A percentile compares a stretch with the other conserved stretches of the same genome.
phyloP scores from a whole-genome alignment of 2,329 filamentous ascomycete genomes.

The Diaporthe nobilis region DNA sequence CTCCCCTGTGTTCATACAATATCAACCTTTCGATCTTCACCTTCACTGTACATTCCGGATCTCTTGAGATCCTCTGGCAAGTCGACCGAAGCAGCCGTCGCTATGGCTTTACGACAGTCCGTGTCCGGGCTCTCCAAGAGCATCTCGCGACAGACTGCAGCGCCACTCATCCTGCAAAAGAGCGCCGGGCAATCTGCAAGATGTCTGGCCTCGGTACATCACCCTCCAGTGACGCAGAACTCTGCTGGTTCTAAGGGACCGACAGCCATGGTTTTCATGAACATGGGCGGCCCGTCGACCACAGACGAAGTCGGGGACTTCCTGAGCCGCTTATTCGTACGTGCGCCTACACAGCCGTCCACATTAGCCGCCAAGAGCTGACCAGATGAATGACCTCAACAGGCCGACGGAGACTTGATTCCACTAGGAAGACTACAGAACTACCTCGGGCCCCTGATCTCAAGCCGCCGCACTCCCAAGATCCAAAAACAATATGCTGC shows the following conservation, averaged over 20 bases:
- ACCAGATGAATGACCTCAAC: constrained; percentile 34
- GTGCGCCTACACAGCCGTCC: constrained; percentile 49
- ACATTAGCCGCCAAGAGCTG: not conserved
- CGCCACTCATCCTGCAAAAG: constrained; percentile 47
- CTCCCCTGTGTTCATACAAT: too few relatives aligned
- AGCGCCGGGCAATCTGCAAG: constrained; percentile 57
- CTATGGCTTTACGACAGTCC: constrained; percentile 59
- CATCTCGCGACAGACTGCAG: constrained; percentile 45
- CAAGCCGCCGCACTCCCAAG: constrained; percentile 90
- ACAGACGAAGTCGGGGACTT: constrained; percentile 91
- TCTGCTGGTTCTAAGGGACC: constrained; percentile 79
- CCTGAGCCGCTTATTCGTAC: constrained; percentile 90
- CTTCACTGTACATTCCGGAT: not conserved
- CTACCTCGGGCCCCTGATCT: constrained; percentile 91
- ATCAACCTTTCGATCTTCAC: too few relatives aligned
- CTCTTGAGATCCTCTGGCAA: not conserved
- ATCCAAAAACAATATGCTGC: constrained; percentile 96
- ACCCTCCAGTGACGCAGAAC: constrained; percentile 86
- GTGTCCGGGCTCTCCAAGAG: constrained; percentile 54
- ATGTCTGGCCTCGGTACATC: constrained; percentile 69
- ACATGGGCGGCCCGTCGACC: constrained; percentile 97
- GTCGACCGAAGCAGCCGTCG: constrained; percentile 37
- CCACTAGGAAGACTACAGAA: constrained; percentile 92
- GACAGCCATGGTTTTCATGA: constrained; percentile 98
- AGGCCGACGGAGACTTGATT: constrained; percentile 95